These are phyloP conservation scores for Acanthochlamys bracteata DNA, from an alignment of 106 monocot genomes.

Conservation along the genomic window DNA sequence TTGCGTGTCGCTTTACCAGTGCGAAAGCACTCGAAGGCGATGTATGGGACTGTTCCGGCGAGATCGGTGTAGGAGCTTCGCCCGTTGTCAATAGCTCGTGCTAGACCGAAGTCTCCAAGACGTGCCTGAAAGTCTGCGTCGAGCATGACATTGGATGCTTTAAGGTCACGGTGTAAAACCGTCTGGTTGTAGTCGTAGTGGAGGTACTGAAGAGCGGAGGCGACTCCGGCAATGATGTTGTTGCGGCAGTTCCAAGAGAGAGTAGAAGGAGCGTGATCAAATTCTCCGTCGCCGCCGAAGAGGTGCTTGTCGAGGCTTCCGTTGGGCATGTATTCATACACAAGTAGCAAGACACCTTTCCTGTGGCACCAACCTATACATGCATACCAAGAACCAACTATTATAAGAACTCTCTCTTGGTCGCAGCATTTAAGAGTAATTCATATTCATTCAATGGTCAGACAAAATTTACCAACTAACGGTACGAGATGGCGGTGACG, in stretches of 20 bases:
- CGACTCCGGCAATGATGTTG: conserved; percentile 11
- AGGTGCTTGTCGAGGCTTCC: conserved; percentile 34
- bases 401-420: neutral
- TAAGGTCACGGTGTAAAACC: conserved; percentile 21
- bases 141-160: conserved; percentile 20
- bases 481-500: conserved; percentile 26
- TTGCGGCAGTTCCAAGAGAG: conserved; percentile 11
- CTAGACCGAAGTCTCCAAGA: conserved; percentile 22
- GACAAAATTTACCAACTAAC: conserved; percentile 14
- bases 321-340: conserved; percentile 52
- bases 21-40: conserved; percentile 10
- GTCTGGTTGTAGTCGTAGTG: conserved; percentile 25
- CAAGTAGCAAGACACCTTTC: conserved; percentile 15
- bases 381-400: neutral
- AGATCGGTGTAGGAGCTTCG: conserved; percentile 4
- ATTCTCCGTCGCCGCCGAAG: conserved; percentile 3
- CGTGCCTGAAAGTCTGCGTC: conserved; percentile 12
- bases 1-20: conserved; percentile 8
- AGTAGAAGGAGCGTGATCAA: neutral
- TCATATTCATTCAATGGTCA: neutral
- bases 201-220: conserved; percentile 19
- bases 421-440: no score
- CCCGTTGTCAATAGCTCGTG: conserved; percentile 10
- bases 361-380: conserved; percentile 19
- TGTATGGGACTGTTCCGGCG: conserved; percentile 25